Evolutionary conservation across 2,329 filamentous ascomycete genomes (phyloP), one percentile per base, ranked within the genome.

Genomic region (Xylariales sp.): DNA sequence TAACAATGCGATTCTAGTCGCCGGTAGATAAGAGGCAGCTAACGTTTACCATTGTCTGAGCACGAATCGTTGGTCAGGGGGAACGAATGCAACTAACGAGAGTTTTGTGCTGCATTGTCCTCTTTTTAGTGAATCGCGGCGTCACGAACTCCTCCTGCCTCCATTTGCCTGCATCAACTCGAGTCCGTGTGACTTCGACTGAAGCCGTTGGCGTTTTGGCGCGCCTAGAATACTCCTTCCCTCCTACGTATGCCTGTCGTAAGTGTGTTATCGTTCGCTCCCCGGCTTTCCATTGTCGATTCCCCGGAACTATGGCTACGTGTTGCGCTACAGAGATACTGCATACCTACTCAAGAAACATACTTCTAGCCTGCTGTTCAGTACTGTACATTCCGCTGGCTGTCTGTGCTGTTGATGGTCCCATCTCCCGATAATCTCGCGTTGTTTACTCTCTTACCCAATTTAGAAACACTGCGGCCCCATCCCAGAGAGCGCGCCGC

Each of bases 131-230:
- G 21, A 21, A 28, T 28, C n/a, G n/a, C n/a, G n/a, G n/a, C n/a
- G n/a, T n/a, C n/a, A n/a, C n/a, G n/a, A n/a, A n/a, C 14, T 28
- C 21, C 35, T 15, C 28, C 24, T 38, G 35, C 35, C 35, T 28
- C 35, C 35, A 38, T 38, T 8, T 12, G 14, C 24, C 15, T 28
- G 35, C 35, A n/a, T 38, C 22, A 6, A 18, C 12, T 24, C 24
- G 33, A 36, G 33, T 24, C 14, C 28, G 35, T 25, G 35, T 12
- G 21, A 11, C 11, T n/a, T 20, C 16, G 11, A 31, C 16, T n/a
- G 15, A 38, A 19, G 25, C 16, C 16, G 36, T 18, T 31, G 20
- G 25, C 25, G 27, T 31, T 20, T 20, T 19, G 8, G 15, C 24
- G 27, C 36, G 36, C 27, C 36, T 31, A 16, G n/a, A n/a, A n/a